Percentiles rank a stretch among this genome's conserved stretches.
phyloP scores from a whole-genome alignment of 345 rosid genomes.

The Eucalyptus albens region DNA sequence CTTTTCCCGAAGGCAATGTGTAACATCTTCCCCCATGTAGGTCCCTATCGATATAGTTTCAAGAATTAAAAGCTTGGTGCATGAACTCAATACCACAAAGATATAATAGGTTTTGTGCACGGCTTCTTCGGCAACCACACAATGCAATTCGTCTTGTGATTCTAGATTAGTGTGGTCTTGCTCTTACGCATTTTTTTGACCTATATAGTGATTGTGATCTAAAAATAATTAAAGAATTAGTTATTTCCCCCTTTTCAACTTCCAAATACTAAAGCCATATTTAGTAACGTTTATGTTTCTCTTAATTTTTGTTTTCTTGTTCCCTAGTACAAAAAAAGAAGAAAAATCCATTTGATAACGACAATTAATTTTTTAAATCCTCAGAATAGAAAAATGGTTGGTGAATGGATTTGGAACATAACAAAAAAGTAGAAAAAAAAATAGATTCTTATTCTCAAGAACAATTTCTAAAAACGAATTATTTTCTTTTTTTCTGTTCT shows the following conservation, averaged over 20 bases:
- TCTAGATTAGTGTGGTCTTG: not conserved
- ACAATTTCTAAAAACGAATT: no score
- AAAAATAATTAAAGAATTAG: not conserved
- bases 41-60: not conserved
- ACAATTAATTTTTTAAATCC: no score
- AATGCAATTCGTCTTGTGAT: not conserved
- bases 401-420: no score
- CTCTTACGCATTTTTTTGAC: slow-evolving; percentile 4
- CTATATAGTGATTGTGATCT: not conserved
- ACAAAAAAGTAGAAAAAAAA: no score
- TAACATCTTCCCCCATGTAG: not conserved
- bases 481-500: no score
- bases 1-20: not conserved
- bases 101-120: not conserved
- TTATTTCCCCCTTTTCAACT: not conserved
- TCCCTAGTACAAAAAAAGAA: no score
- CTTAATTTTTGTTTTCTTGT: no score
- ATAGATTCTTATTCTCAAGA: no score
- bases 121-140: not conserved
- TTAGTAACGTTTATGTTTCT: no score
- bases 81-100: not conserved
- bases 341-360: no score
- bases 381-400: no score
- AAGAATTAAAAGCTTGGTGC: not conserved
- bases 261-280: no score